Base-by-base conservation (phyloP, 805 yeast species). In the Candida maesae region DNA sequence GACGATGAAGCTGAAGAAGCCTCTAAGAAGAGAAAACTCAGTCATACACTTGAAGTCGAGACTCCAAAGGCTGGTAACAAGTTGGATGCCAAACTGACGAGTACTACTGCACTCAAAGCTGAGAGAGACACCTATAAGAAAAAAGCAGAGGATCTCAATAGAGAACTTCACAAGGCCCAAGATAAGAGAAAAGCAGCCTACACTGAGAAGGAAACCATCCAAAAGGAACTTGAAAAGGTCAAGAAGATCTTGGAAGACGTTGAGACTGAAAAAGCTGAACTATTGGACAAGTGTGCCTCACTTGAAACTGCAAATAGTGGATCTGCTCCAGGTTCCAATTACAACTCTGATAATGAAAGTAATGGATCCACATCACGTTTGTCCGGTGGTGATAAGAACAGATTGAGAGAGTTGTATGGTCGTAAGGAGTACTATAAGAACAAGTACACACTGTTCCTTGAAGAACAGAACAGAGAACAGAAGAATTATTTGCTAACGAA, bases 361-460 rank as follows among this genome's bases (percentile, higher is more conserved):
- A n/a, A 6, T 16, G 25, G 12, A 8, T 4, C n/a, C n/a, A n/a
- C n/a, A n/a, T n/a, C 35, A n/a, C 6, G 26, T 20, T 10, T 32
- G 11, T 13, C 30, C 5, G 17, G 6, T 11, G 24, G 14, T 18
- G 19, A 19, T n/a, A 27, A 27, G 25, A 14, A 15, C 15, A 26
- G 16, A 11, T 14, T 35, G 27, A 17, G 21, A 26, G 18, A 16
- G 17, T 11, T 54, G 41, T 29, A 31, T 54, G 14, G 40, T 32
- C 13, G 51, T 44, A 25, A 55, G 58, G 45, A 53, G 41, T 25
- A 60, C 59, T 20, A 52, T 44, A 35, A 46, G 37, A 34, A 33
- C 27, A 43, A 44, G 14, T 46, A 46, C 25, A n/a, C 23, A 2
- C 20, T n/a, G 9, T 15, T 44, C 8, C 33, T 49, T 8, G 51